Evolutionary conservation across 148 eudicot genomes (phyloP).

Genomic region (Dysphania ambrosioides): DNA sequence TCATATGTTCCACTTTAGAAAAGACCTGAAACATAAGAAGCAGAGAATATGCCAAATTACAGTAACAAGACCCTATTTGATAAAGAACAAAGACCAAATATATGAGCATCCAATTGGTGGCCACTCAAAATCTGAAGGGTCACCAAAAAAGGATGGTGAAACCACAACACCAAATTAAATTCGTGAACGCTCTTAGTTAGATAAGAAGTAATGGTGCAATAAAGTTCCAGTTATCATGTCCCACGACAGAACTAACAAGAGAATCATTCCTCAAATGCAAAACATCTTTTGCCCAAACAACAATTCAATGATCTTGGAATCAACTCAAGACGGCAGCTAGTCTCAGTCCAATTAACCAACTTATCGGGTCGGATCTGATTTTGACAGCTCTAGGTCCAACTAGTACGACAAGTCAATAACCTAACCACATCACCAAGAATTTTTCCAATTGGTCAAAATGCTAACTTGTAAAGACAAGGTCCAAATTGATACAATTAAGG

Average conservation of each 20-base stretch:
- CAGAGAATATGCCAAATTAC: neutral
- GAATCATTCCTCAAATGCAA: neutral
- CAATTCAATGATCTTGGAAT: no score
- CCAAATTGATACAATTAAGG: no score
- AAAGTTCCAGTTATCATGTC: neutral
- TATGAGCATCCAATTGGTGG: neutral
- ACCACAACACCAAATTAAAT: neutral
- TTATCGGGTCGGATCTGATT: neutral
- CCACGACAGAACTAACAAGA: neutral
- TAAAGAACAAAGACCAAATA: neutral
- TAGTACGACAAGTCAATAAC: no score
- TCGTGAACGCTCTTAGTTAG: neutral
- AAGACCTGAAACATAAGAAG: neutral
- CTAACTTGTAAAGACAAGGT: no score
- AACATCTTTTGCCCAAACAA: neutral
- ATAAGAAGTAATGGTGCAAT: neutral
- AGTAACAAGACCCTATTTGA: constrained; percentile 1
- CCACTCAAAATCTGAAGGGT: constrained; percentile 5
- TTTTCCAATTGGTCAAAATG: no score
- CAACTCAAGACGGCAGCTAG: no score
- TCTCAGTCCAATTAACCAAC: neutral
- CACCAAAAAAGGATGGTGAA: neutral
- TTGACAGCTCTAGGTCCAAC: no score
- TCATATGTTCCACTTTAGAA: neutral
- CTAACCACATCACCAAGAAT: no score